These are phyloP conservation scores for Cytospora piceae DNA, from an alignment of 2,329 filamentous ascomycete species.

Conservation along the genomic window DNA sequence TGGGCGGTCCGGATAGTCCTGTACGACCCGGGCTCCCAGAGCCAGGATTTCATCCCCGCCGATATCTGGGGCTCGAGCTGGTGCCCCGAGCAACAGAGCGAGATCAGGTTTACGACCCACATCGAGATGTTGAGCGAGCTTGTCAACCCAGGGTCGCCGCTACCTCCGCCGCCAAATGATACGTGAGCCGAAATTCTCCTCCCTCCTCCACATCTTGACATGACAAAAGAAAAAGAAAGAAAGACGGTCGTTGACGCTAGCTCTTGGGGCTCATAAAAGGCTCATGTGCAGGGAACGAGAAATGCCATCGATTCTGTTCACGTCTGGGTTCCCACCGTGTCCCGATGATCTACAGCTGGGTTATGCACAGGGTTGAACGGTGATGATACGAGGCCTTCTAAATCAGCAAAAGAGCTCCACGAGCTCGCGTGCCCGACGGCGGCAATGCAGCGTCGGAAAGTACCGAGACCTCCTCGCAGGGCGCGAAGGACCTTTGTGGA, in stretches of 20 bases:
- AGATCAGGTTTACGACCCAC: constrained; percentile 45
- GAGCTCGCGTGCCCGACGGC: neutral
- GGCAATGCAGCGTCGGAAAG: neutral
- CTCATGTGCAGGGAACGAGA: constrained; percentile 13
- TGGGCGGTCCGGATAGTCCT: constrained; percentile 64
- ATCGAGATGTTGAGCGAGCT: constrained; percentile 52
- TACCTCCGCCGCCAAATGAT: constrained; percentile 21
- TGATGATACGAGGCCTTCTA: constrained; percentile 1
- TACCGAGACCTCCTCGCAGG: neutral
- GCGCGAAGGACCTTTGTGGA: neutral
- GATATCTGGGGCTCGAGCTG: constrained; percentile 62
- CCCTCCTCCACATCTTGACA: neutral
- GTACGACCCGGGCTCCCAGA: constrained; percentile 55
- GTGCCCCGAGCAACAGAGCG: constrained; percentile 40
- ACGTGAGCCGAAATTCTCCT: constrained; percentile 27
- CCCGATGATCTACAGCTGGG: constrained; percentile 17
- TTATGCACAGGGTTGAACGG: constrained; percentile 21
- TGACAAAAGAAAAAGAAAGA: constrained; percentile 13
- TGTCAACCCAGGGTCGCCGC: constrained; percentile 32
- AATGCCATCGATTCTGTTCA: neutral
- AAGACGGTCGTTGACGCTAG: constrained; percentile 21
- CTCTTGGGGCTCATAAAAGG: constrained; percentile 19
- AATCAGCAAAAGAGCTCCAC: neutral
- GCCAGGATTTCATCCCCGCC: constrained; percentile 52
- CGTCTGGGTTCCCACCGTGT: constrained; percentile 1